Conservation (phyloP, 176 grass and related monocot species). For the Panicum miliaceum region DNA sequence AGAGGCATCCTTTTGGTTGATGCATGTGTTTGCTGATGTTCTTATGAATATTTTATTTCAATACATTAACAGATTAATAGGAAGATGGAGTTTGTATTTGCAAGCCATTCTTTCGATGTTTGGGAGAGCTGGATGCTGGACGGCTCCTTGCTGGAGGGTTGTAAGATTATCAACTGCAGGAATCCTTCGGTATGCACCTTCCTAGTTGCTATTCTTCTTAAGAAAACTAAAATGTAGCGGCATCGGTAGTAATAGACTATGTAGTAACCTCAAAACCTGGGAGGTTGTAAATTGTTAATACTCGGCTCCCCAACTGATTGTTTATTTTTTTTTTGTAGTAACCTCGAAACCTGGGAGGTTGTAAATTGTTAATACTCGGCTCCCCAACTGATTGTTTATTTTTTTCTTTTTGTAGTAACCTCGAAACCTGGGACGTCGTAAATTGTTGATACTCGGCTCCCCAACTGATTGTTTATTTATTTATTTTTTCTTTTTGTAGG, state of each 20-base stretch:
- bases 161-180: slow-evolving; percentile 83
- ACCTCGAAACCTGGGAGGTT: neutral
- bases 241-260: neutral
- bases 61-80: slow-evolving; percentile 76
- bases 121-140: slow-evolving; percentile 90
- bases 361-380: neutral
- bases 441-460: neutral
- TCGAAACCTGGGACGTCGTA: neutral
- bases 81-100: slow-evolving; percentile 93
- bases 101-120: slow-evolving; percentile 87
- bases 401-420: neutral
- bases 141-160: slow-evolving; percentile 69
- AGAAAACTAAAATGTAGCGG: neutral
- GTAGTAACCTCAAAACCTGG: neutral
- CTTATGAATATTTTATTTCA: neutral
- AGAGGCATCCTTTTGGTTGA: neutral
- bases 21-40: neutral
- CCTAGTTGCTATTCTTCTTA: slow-evolving; percentile 28
- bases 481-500: slow-evolving; percentile 53
- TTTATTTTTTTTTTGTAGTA: neutral
- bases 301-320: neutral
- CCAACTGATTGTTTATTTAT: neutral
- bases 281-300: neutral
- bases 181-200: slow-evolving; percentile 68
- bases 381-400: neutral